phyloP scores from a whole-genome alignment of 2,329 filamentous ascomycete genomes.

The Alternaria angustiovoidea region DNA sequence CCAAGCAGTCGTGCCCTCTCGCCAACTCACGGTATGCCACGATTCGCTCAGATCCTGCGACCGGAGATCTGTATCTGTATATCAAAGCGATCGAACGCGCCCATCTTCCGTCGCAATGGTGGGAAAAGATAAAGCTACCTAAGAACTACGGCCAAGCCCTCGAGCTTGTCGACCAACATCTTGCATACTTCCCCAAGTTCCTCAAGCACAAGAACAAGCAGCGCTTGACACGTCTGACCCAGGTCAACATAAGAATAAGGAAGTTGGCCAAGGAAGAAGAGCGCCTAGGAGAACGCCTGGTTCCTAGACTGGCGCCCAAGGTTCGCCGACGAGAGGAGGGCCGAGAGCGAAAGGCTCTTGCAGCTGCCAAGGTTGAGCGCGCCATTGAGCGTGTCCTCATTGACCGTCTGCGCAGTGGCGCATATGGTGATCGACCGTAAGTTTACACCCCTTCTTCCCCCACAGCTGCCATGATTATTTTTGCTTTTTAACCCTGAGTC shows the following conservation, averaged over 20 bases:
- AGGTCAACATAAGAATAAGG: constrained; percentile 81
- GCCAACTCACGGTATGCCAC: constrained; percentile 95
- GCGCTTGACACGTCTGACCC: constrained; percentile 87
- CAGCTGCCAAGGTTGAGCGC: constrained; percentile 87
- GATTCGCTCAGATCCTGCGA: constrained; percentile 80
- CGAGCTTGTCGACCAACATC: constrained; percentile 69
- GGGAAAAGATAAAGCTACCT: constrained; percentile 91
- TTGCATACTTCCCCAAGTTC: constrained; percentile 93
- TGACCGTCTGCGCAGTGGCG: constrained; percentile 87
- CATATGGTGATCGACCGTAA: constrained; percentile 87
- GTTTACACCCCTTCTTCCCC: not conserved
- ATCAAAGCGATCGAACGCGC: constrained; percentile 82
- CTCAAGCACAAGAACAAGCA: constrained; percentile 96
- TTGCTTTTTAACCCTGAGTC: constrained; percentile 22
- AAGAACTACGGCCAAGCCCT: constrained; percentile 91
- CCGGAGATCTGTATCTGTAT: constrained; percentile 89
- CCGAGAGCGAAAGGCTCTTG: constrained; percentile 59
- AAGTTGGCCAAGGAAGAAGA: constrained; percentile 89
- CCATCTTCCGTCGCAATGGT: constrained; percentile 85
- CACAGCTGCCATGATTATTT: constrained; percentile 15
- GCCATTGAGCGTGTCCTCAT: constrained; percentile 96
- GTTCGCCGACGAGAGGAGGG: constrained; percentile 64
- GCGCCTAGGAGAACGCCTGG: constrained; percentile 84
- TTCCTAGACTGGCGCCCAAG: constrained; percentile 91
- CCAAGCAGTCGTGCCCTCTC: constrained; percentile 77